Percentiles rank a stretch among this genome's conserved stretches.
phyloP scores from a whole-genome alignment of 1,284 basidiomycete species.

The Moniliella sp. region DNA sequence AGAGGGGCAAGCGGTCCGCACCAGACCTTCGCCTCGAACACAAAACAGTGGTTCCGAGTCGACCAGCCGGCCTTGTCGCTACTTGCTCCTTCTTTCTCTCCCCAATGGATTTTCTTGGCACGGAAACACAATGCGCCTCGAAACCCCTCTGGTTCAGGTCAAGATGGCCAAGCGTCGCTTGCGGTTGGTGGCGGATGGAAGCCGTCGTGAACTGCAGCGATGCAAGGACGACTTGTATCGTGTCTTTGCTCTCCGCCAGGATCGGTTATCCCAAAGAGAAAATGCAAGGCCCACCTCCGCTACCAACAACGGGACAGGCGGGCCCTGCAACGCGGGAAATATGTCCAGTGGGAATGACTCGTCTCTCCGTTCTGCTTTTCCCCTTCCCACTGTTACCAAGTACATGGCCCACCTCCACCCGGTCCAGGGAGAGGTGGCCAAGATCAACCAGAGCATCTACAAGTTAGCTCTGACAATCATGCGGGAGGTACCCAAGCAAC shows the following conservation, averaged over 20 bases:
- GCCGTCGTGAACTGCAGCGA: constrained; percentile 49
- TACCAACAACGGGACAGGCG: too few relatives aligned
- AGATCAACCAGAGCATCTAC: constrained; percentile 69
- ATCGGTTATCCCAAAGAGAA: too few relatives aligned
- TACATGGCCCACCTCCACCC: constrained; percentile 76
- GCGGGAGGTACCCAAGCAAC: constrained; percentile 13
- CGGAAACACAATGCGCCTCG: constrained; percentile 49
- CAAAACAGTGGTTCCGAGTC: too few relatives aligned
- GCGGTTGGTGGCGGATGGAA: constrained; percentile 43
- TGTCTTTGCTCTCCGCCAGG: constrained; percentile 9
- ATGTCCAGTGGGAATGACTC: constrained; percentile 4
- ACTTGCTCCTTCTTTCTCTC: constrained; percentile 70
- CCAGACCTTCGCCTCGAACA: too few relatives aligned
- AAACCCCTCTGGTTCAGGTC: constrained; percentile 20
- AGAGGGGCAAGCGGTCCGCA: too few relatives aligned
- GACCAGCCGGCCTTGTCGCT: too few relatives aligned
- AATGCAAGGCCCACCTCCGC: too few relatives aligned
- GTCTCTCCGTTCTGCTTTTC: constrained; percentile 17
- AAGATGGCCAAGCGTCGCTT: constrained; percentile 24
- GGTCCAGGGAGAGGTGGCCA: constrained; percentile 71
- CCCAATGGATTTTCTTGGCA: constrained; percentile 77
- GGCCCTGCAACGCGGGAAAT: too few relatives aligned
- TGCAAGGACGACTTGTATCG: constrained; percentile 55
- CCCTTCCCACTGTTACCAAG: constrained; percentile 46
- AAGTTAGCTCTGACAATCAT: constrained; percentile 68